Evolutionary conservation across 805 yeast species (phyloP).

Genomic region (Saccharomycopsis fermentans): DNA sequence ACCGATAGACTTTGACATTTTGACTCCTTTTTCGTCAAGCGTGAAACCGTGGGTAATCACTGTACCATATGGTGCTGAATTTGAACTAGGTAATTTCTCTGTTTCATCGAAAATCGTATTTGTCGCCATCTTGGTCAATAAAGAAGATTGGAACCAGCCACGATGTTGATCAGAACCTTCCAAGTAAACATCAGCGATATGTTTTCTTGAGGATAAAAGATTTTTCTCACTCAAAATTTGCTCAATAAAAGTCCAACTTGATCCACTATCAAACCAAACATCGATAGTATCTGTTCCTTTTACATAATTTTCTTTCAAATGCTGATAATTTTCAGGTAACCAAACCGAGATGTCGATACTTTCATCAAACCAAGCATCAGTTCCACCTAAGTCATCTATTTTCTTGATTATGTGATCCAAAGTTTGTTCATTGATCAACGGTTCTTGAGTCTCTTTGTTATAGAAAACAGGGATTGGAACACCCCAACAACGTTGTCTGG

Average conservation of each 20-base stretch:
- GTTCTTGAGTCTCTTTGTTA: constrained; percentile 47
- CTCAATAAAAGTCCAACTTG: constrained; percentile 58
- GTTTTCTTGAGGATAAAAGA: constrained; percentile 29
- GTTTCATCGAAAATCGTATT: constrained; percentile 20
- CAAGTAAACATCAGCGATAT: constrained; percentile 70
- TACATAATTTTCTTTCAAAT: constrained; percentile 33
- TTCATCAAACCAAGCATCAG: constrained; percentile 69
- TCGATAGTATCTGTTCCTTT: constrained; percentile 92
- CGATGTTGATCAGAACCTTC: constrained; percentile 99
- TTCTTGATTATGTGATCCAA: constrained; percentile 48
- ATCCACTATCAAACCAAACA: constrained; percentile 98
- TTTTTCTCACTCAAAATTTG: constrained; percentile 3
- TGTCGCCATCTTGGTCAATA: constrained; percentile 61
- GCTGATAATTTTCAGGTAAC: constrained; percentile 51
- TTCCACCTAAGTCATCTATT: constrained; percentile 36
- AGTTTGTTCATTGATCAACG: constrained; percentile 46
- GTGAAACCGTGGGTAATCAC: constrained; percentile 92
- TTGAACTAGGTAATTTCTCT: constrained; percentile 21
- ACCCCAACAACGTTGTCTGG: constrained; percentile 96
- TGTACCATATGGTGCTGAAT: constrained; percentile 54
- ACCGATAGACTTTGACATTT: constrained; percentile 92
- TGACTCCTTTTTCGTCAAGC: constrained; percentile 72
- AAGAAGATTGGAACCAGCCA: constrained; percentile 97
- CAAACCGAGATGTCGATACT: constrained; percentile 45
- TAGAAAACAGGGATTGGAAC: constrained; percentile 91